Base-by-base conservation (phyloP, 495 filamentous ascomycete genomes). In the Collariella sp. region DNA sequence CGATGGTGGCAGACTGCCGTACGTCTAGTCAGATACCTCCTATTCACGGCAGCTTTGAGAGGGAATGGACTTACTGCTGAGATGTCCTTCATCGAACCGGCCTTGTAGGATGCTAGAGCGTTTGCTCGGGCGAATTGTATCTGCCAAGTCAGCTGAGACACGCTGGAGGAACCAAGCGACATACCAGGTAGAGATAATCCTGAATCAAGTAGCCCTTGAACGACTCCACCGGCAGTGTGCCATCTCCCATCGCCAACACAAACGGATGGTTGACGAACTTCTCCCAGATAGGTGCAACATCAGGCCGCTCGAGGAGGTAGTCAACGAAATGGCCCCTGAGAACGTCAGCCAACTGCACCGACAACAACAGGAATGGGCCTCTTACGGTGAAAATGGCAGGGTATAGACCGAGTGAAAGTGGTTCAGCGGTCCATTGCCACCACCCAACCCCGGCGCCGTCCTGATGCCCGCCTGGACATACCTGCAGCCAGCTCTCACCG, bases 191-290 rank as follows among this genome's bases (percentile, higher is more conserved):
- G 29, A 95, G 71, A 67, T 95, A 95, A 65, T 95, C 90, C 61
- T 96, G 90, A 20, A 91, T 76, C 39, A 96, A 74, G 62, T 95
- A 96, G 44, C 85, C 75, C 67, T 89, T 89, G 72, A 95, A 95
- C 5, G 76, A 78, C 42, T 86, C 81, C 2, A 82, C 49, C 2
- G 84, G 83, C 36, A 96, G 74, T 9, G 78, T 84, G 2, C 87
- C 89, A 58, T 83, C 73, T 0, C 84, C 90, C 62, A 96, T 67
- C n/a, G 78, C 77, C 44, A 78, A 60, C 12, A 94, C 87, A 66
- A 96, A 96, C 1, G 81, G 78, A 62, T 96, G 91, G 52, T 88
- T 73, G 12, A 85, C 83, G 63, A 87, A 89, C 7, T 70, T 75
- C 31, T 80, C 66, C 91, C 91, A 96, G 6, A 82, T 73, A 1